Base-by-base conservation (phyloP, 2,329 filamentous ascomycete genomes). In the Colletotrichum sp. region DNA sequence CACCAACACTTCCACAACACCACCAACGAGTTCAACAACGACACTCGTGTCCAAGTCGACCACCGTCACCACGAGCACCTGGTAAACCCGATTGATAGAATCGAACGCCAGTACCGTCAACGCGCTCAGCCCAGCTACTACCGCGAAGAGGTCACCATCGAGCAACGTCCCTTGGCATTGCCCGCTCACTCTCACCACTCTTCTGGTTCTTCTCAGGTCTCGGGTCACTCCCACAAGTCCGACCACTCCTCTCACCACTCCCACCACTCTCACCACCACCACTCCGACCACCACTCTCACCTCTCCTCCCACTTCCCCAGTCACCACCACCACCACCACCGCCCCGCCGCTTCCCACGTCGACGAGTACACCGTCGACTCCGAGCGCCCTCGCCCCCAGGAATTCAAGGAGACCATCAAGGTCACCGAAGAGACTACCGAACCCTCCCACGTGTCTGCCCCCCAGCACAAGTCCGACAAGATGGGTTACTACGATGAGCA, bases 401-500 rank as follows among this genome's bases (percentile, higher is more conserved):
- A 86, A 77, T 87, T 87, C 83, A 85, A 88, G 83, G 86, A 90
- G 81, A 87, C 91, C 81, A 84, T 88, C 76, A 89, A 89, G 82
- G 84, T 93, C 82, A 89, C 84, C 86, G 91, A 90, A 86, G 93
- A 90, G 87, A 94, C 90, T 87, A 90, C 90, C 84, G 92, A 90
- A 84, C 84, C 84, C 82, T 83, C 87, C 81, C 85, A 82, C 78
- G 80, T 80, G 79, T 83, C 79, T 78, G 81, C 81, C 81, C 77
- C 84, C 79, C 77, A 82, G 78, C 82, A 85, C 73, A 86, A 87
- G 80, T 83, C 84, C 84, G 43, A 47, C 43, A 90, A 89, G 84
- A 92, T 92, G 90, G 90, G 89, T 84, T 91, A 91, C 87, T 91
- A 90, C 87, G 89, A 91, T 85, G 89, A 91, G 76, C 86, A 89